Evolutionary conservation across 768 basidiomycete species (phyloP).

Genomic region (Trametes cinnabarina): DNA sequence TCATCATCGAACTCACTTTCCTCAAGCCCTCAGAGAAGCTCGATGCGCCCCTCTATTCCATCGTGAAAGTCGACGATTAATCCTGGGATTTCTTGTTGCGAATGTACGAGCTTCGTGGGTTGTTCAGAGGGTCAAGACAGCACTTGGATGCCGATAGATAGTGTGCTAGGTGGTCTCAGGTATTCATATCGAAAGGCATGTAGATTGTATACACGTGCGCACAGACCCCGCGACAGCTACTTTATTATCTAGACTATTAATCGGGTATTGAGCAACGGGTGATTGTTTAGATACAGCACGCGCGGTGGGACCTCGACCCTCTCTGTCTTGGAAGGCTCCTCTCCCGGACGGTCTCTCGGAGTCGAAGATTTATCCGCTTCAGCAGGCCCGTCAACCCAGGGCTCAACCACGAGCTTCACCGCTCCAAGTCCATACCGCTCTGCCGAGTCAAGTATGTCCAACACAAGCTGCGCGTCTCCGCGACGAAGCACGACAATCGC

Average conservation of each 20-base stretch:
- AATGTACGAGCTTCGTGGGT: neutral
- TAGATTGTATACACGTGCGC: conserved; percentile 1
- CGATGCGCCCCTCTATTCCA: conserved; percentile 84
- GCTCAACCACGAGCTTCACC: conserved; percentile 51
- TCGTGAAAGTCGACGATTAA: conserved; percentile 73
- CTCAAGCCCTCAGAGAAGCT: conserved; percentile 75
- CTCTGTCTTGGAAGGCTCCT: conserved; percentile 22
- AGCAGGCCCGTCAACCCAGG: conserved; percentile 10
- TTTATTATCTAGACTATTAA: conserved; percentile 31
- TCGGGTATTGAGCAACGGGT: conserved; percentile 73
- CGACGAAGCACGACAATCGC: conserved; percentile 58
- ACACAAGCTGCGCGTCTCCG: conserved; percentile 50
- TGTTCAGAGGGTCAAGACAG: neutral
- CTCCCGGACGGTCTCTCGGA: conserved; percentile 22
- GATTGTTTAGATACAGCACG: conserved; percentile 74
- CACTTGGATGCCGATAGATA: neutral
- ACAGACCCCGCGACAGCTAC: neutral
- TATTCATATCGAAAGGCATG: conserved; percentile 8
- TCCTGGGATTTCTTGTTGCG: neutral
- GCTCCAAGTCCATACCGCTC: conserved; percentile 47
- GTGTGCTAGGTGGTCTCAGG: neutral
- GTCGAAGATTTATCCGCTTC: conserved; percentile 4
- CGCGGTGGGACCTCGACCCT: conserved; percentile 37
- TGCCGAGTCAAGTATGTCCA: conserved; percentile 53
- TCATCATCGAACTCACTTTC: conserved; percentile 82